phyloP scores from a whole-genome alignment of 2,329 filamentous ascomycete species.

The Thelonectria blattea region DNA sequence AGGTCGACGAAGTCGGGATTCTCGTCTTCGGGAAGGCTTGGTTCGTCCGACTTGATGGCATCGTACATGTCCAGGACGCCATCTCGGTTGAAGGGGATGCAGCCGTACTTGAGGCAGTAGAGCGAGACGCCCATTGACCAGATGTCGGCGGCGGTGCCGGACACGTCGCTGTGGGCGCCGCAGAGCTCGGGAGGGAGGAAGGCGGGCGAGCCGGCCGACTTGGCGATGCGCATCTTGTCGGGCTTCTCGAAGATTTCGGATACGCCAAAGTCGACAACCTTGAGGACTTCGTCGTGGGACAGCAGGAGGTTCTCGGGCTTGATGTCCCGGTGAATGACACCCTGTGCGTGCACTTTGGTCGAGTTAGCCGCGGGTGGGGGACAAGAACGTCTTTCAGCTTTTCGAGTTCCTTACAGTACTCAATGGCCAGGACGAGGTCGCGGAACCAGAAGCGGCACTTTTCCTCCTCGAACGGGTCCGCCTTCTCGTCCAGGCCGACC shows the following conservation, averaged over 20 bases:
- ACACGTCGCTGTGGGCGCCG: conserved; percentile 83
- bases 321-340: conserved; percentile 94
- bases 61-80: conserved; percentile 88
- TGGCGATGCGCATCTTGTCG: conserved; percentile 86
- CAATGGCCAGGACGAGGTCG: conserved; percentile 91
- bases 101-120: conserved; percentile 89
- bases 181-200: conserved; percentile 95
- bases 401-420: conserved; percentile 72
- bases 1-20: conserved; percentile 76
- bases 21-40: conserved; percentile 66
- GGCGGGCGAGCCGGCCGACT: conserved; percentile 92
- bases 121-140: conserved; percentile 99
- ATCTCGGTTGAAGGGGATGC: conserved; percentile 81
- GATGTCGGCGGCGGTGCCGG: conserved; percentile 88
- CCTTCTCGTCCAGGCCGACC: conserved; percentile 82
- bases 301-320: conserved; percentile 96
- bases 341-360: conserved; percentile 80
- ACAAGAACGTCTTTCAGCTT: too few species aligned
- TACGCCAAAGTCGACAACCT: conserved; percentile 98
- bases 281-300: conserved; percentile 90
- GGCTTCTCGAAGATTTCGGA: conserved; percentile 96
- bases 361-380: conserved; percentile 5
- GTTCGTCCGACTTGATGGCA: conserved; percentile 76
- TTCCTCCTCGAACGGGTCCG: conserved; percentile 82
- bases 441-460: conserved; percentile 90